These are phyloP conservation scores for Golubevia pallescens DNA, from an alignment of 1,284 basidiomycete genomes.

Conservation along the genomic window DNA sequence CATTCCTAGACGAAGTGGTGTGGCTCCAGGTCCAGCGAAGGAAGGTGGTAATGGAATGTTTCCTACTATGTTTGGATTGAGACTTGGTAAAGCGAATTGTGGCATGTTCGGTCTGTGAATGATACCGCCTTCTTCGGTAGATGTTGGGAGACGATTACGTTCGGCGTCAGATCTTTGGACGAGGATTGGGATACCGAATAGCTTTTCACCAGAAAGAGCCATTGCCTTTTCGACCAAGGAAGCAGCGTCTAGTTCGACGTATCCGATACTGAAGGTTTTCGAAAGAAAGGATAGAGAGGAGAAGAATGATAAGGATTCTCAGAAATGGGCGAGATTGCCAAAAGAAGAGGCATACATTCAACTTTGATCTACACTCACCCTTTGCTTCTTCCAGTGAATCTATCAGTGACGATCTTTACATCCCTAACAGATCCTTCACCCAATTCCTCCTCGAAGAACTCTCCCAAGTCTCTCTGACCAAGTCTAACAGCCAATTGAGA, in stretches of 20 bases:
- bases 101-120: conserved; percentile 5
- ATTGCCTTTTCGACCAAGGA: conserved; percentile 43
- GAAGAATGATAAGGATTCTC: not conserved
- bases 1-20: conserved; percentile 27
- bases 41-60: conserved; percentile 30
- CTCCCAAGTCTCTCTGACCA: conserved; percentile 55
- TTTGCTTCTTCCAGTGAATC: conserved; percentile 41
- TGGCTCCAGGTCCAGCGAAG: conserved; percentile 14
- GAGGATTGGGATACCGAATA: conserved; percentile 57
- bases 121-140: conserved; percentile 5
- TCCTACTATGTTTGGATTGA: conserved; percentile 21
- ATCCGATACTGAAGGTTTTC: conserved; percentile 31
- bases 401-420: conserved; percentile 52
- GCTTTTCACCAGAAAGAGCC: conserved; percentile 38
- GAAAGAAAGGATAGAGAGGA: conserved; percentile 7
- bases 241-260: conserved; percentile 44
- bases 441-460: conserved; percentile 57
- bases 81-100: conserved; percentile 15
- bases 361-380: conserved; percentile 16
- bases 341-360: not conserved
- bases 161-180: conserved; percentile 53
- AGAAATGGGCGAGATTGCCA: not conserved
- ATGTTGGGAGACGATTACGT: conserved; percentile 23
- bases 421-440: conserved; percentile 49
- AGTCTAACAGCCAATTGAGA: conserved; percentile 46